phyloP scores from a whole-genome alignment of 2,329 filamentous ascomycete species.

The Alternaria gaisen region DNA sequence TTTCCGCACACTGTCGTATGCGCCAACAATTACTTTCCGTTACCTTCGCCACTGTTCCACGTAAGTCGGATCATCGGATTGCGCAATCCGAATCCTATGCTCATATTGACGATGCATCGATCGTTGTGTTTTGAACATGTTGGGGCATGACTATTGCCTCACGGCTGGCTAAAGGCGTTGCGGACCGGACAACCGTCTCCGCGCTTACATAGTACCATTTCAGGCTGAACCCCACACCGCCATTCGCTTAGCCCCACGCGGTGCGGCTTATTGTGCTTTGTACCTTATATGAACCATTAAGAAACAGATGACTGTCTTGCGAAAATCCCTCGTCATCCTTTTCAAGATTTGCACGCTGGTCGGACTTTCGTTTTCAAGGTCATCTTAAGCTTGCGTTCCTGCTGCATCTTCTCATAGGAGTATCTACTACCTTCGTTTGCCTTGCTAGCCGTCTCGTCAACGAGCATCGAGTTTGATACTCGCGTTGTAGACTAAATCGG shows the following conservation, averaged over 20 bases:
- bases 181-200: slow-evolving; percentile 47
- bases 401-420: slow-evolving; percentile 4
- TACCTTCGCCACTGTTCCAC: not conserved
- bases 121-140: slow-evolving; percentile 3
- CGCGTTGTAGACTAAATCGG: slow-evolving; percentile 10
- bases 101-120: slow-evolving; percentile 11
- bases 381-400: slow-evolving; percentile 8
- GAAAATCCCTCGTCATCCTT: slow-evolving; percentile 17
- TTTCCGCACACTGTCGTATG: not conserved
- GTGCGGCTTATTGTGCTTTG: slow-evolving; percentile 34
- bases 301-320: slow-evolving; percentile 14
- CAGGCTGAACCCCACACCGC: slow-evolving; percentile 43
- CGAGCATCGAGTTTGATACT: slow-evolving; percentile 11
- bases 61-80: slow-evolving; percentile 4
- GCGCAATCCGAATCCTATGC: slow-evolving; percentile 3
- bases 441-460: slow-evolving; percentile 7
- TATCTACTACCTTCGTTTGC: slow-evolving; percentile 17
- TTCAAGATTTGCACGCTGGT: slow-evolving; percentile 8
- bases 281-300: slow-evolving; percentile 35
- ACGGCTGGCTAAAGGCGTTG: slow-evolving; percentile 38
- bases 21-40: not conserved
- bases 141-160: slow-evolving; percentile 5
- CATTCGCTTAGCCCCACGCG: slow-evolving; percentile 45
- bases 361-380: slow-evolving; percentile 10
- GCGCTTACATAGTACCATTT: slow-evolving; percentile 36